phyloP scores from a whole-genome alignment of 345 rosid genomes.

The Lumnitzera racemosa region DNA sequence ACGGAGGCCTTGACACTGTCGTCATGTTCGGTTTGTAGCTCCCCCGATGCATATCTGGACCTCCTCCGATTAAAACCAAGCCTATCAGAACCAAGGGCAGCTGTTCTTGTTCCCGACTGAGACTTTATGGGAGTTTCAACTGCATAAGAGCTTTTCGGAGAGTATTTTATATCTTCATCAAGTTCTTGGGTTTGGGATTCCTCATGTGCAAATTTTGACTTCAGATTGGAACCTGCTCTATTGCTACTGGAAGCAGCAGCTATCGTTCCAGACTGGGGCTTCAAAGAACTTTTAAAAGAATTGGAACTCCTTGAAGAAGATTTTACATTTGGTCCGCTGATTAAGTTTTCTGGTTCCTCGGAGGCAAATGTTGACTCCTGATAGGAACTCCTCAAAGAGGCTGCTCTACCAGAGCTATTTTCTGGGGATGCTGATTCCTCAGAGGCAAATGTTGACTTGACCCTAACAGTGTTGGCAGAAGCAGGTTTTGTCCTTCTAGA shows the following conservation, averaged over 20 bases:
- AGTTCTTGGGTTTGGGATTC: background rate
- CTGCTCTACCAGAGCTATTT: background rate
- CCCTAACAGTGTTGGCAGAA: slow-evolving; percentile 6
- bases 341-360: slow-evolving; percentile 4
- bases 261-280: too few species aligned
- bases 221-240: too few species aligned
- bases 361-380: slow-evolving; percentile 15
- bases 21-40: background rate
- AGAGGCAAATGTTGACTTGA: background rate
- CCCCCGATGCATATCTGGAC: background rate
- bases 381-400: slow-evolving; percentile 15
- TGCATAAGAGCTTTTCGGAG: slow-evolving; percentile 5
- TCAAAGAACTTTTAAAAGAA: too few species aligned
- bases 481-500: slow-evolving; percentile 51
- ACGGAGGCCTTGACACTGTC: slow-evolving; percentile 12
- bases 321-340: too few species aligned
- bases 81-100: too few species aligned
- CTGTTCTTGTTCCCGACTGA: background rate
- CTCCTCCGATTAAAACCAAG: too few species aligned
- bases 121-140: background rate
- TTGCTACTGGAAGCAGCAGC: too few species aligned
- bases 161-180: slow-evolving; percentile 3
- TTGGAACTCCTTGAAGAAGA: too few species aligned
- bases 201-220: too few species aligned
- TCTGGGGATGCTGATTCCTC: background rate